Conservation (phyloP, 2,329 filamentous ascomycete species). For the Leptographium lundbergii region DNA sequence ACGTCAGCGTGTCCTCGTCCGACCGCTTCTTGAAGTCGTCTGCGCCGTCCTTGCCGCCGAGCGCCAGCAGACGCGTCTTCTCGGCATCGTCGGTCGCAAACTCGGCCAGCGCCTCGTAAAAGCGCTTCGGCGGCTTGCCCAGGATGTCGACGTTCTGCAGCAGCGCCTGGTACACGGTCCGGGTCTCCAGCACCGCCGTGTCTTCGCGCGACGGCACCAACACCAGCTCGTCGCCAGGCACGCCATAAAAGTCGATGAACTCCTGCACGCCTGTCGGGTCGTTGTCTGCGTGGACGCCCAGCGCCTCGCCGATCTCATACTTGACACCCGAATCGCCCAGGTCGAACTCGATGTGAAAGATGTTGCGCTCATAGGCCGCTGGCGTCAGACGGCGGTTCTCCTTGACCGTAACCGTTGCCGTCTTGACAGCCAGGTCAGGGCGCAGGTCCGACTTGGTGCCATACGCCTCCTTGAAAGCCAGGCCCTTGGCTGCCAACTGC, state of each 20-base stretch:
- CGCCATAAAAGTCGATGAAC: slow-evolving; percentile 84
- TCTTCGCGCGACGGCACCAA: slow-evolving; percentile 83
- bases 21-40: slow-evolving; percentile 84
- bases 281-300: slow-evolving; percentile 94
- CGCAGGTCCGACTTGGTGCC: slow-evolving; percentile 60
- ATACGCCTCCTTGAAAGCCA: slow-evolving; percentile 92
- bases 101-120: slow-evolving; percentile 85
- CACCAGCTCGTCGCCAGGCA: slow-evolving; percentile 74
- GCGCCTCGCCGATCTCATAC: slow-evolving; percentile 94
- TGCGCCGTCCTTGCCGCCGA: slow-evolving; percentile 68
- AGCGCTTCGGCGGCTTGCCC: slow-evolving; percentile 90
- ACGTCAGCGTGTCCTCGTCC: slow-evolving; percentile 86
- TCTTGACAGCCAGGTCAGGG: slow-evolving; percentile 78
- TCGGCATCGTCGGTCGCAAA: slow-evolving; percentile 75
- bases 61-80: slow-evolving; percentile 63
- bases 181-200: slow-evolving; percentile 59
- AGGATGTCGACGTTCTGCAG: slow-evolving; percentile 93
- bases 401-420: slow-evolving; percentile 76
- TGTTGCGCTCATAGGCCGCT: slow-evolving; percentile 83
- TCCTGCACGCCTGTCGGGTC: slow-evolving; percentile 63
- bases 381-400: slow-evolving; percentile 93
- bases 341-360: slow-evolving; percentile 99
- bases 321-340: slow-evolving; percentile 81
- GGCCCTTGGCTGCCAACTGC: slow-evolving; percentile 73
- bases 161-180: slow-evolving; percentile 86